Conservation (phyloP, 1,284 basidiomycete species). For the Ganoderma lingzhi region DNA sequence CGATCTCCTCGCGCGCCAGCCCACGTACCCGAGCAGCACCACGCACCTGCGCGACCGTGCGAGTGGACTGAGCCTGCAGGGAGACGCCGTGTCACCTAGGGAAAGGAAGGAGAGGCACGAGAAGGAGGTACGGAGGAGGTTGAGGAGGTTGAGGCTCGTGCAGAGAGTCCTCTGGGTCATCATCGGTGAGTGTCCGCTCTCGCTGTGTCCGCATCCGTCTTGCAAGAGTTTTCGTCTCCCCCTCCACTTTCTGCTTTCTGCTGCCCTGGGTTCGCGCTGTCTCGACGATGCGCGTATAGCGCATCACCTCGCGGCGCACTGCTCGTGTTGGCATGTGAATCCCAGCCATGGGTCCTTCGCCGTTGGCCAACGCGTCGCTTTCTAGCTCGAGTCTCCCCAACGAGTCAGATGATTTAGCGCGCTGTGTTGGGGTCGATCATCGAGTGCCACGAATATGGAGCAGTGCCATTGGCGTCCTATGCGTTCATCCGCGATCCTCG, state of each 20-base stretch:
- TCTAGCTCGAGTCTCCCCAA: background rate
- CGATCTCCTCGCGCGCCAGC: constrained; percentile 56
- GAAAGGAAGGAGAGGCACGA: constrained; percentile 53
- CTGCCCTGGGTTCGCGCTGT: background rate
- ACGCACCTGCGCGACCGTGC: constrained; percentile 28
- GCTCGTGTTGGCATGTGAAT: background rate
- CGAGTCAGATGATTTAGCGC: background rate
- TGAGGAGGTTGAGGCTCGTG: constrained; percentile 50
- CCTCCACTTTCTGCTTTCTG: background rate
- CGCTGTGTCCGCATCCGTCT: background rate
- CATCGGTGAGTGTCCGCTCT: constrained; percentile 52
- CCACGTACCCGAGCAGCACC: constrained; percentile 47
- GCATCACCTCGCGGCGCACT: background rate
- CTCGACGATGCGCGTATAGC: background rate
- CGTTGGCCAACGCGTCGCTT: background rate
- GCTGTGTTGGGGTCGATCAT: background rate
- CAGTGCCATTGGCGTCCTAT: background rate
- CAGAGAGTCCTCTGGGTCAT: constrained; percentile 52
- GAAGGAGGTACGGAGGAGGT: constrained; percentile 45
- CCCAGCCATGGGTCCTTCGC: background rate
- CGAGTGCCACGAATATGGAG: background rate
- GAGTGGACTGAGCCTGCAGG: constrained; percentile 47
- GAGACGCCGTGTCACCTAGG: constrained; percentile 46
- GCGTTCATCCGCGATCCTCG: constrained; percentile 1
- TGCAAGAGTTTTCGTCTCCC: background rate